Evolutionary conservation across 83 land plant genomes (phyloP), one percentile per base, ranked within the genome.

Genomic region (Thuja plicata): DNA sequence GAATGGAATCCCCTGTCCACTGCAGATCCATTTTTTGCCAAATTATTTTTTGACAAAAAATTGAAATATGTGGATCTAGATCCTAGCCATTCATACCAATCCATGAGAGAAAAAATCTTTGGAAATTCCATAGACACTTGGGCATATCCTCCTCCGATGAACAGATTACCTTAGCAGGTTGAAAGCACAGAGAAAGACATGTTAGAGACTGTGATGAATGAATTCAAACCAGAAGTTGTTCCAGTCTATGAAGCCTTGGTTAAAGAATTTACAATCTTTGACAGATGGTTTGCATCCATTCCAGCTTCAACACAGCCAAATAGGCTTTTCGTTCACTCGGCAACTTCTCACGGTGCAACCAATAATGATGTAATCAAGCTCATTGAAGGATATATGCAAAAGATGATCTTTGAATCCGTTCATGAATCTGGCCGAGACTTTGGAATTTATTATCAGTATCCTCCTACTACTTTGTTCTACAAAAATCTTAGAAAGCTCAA

Each of bases 261-360:
- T 1, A 60, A 43, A 87, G 92, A 94, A 70, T 94, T 88, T 88
- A 93, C 96, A 16, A 91, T 94, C 21, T 90, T 91, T 86, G 94
- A 94, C 86, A 89, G 92, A 45, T 94, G 96, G 96, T 94, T 94
- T 87, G 91, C 94, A 30, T 90, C 95, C 24, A 89, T 93, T 15
- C 95, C 95, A 48, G 79, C 94, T 5, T 91, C 95, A 27, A 94
- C 95, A 7, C 95, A 94, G 88, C 95, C 95, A 37, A 94, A 94
- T 88, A 88, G 95, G 24, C 88, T 94, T 40, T 94, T 88, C 87
- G 93, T 94, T 37, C 94, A 94, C 78, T 93, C 95, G 16, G 95
- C 93, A 11, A 94, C 95, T 52, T 94, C 95, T 8, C 92, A 93
- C 52, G 94, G 95, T 7, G 90, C 90, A 48, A 92, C 94, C 82